These are phyloP conservation scores for Nemania abortiva DNA, from an alignment of 2,329 filamentous ascomycete genomes.

Conservation along the genomic window DNA sequence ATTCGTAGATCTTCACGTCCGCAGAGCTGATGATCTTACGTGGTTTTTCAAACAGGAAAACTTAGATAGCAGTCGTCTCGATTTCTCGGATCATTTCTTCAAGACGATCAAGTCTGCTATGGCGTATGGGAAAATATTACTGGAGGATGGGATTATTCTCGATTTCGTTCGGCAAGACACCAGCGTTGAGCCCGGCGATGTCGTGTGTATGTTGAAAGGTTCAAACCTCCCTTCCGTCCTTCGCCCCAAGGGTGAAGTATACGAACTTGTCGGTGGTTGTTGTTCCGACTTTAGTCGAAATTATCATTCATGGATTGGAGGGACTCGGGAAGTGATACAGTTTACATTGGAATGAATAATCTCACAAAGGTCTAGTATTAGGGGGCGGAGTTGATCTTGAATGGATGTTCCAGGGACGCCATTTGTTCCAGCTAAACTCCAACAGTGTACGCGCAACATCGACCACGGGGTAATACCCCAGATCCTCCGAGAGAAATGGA, in stretches of 20 bases:
- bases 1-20: neutral
- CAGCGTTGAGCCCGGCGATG: neutral
- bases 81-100: neutral
- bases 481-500: too few species aligned
- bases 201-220: neutral
- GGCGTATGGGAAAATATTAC: conserved; percentile 2
- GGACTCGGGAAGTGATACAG: neutral
- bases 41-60: conserved; percentile 8
- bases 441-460: too few species aligned
- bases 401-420: too few species aligned
- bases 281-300: neutral
- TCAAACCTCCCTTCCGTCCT: neutral
- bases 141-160: neutral
- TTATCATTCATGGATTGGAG: neutral
- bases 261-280: neutral
- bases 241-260: neutral
- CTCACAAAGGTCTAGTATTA: too few species aligned
- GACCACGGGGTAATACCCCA: too few species aligned
- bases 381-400: too few species aligned
- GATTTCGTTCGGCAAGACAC: conserved; percentile 7
- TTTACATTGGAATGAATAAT: neutral
- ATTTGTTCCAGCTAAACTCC: too few species aligned
- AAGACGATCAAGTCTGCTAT: neutral
- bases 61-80: neutral
- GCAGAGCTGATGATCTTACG: neutral